These are phyloP conservation scores for Acorus gramineus DNA, from an alignment of 106 monocot species.

Conservation along the genomic window DNA sequence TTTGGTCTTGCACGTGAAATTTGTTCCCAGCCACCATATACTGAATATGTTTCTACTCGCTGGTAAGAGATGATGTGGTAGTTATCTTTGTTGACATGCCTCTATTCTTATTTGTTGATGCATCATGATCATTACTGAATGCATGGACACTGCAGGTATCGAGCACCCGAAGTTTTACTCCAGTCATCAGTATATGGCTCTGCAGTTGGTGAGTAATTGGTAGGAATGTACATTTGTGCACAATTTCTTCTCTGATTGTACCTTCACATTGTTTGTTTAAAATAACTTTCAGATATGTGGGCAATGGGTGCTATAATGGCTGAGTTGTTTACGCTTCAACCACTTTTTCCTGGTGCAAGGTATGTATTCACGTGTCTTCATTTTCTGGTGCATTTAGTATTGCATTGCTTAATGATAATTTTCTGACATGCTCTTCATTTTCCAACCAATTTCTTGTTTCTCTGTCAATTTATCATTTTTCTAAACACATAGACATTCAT, in stretches of 20 bases:
- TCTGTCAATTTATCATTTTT: not conserved
- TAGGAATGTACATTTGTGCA: too few relatives aligned
- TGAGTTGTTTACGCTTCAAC: conserved; percentile 81
- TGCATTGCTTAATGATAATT: not conserved
- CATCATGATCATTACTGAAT: not conserved
- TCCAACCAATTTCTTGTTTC: not conserved
- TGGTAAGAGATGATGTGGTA: conserved; percentile 38
- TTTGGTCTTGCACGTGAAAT: conserved; percentile 97
- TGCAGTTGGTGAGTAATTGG: conserved; percentile 68
- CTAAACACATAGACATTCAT: too few relatives aligned
- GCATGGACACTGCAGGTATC: conserved; percentile 43
- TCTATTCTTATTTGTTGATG: not conserved
- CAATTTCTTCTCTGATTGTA: too few relatives aligned
- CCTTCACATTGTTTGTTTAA: too few relatives aligned
- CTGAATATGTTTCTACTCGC: conserved; percentile 98
- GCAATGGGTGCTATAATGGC: conserved; percentile 99
- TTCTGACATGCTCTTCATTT: too few relatives aligned
- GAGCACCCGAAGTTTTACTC: conserved; percentile 77
- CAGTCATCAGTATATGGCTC: conserved; percentile 52
- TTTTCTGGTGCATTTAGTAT: not conserved
- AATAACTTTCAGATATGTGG: conserved; percentile 68
- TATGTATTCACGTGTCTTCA: conserved; percentile 9
- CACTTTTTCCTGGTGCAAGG: conserved; percentile 98
- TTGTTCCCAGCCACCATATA: conserved; percentile 74
- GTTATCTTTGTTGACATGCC: not conserved